A percentile compares a stretch with the other conserved stretches of the same genome.
Conservation (phyloP, 768 basidiomycete genomes). For the Candolleomyces aberdarensis region DNA sequence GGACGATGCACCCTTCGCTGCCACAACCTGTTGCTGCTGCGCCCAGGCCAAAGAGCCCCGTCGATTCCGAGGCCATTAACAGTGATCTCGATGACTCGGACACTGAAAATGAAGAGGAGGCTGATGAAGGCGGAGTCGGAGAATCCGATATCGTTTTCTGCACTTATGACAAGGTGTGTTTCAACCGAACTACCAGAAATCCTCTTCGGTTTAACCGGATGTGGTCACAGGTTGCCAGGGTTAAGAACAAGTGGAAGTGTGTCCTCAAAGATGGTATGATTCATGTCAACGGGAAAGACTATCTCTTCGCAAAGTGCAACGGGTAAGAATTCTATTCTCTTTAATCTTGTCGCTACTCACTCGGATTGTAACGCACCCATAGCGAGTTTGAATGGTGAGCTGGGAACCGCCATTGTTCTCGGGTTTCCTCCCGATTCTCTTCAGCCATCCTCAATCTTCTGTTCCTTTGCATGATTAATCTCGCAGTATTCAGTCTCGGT, state of each 20-base stretch:
- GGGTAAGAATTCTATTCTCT: conserved; percentile 51
- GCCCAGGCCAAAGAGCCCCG: conserved; percentile 29
- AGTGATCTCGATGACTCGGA: conserved; percentile 97
- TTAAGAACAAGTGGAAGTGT: conserved; percentile 99
- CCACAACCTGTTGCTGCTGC: conserved; percentile 54
- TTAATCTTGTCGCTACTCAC: neutral
- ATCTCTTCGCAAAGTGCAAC: conserved; percentile 94
- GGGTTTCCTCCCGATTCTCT: neutral
- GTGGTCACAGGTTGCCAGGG: conserved; percentile 79
- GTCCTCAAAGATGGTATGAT: conserved; percentile 97
- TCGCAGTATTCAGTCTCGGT: neutral
- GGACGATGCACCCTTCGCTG: conserved; percentile 69
- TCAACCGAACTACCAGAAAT: neutral
- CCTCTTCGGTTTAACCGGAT: neutral
- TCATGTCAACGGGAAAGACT: conserved; percentile 94
- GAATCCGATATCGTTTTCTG: conserved; percentile 95
- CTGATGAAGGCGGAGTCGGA: conserved; percentile 68
- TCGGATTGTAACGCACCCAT: conserved; percentile 4
- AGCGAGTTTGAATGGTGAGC: conserved; percentile 44
- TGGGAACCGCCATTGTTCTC: neutral
- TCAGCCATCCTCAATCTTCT: neutral
- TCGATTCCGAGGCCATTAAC: conserved; percentile 85
- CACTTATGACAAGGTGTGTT: conserved; percentile 91
- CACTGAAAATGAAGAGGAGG: conserved; percentile 80
- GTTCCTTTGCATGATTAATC: neutral